Evolutionary conservation across 2,329 filamentous ascomycete species (phyloP).

Genomic region (Fusarium sp.): DNA sequence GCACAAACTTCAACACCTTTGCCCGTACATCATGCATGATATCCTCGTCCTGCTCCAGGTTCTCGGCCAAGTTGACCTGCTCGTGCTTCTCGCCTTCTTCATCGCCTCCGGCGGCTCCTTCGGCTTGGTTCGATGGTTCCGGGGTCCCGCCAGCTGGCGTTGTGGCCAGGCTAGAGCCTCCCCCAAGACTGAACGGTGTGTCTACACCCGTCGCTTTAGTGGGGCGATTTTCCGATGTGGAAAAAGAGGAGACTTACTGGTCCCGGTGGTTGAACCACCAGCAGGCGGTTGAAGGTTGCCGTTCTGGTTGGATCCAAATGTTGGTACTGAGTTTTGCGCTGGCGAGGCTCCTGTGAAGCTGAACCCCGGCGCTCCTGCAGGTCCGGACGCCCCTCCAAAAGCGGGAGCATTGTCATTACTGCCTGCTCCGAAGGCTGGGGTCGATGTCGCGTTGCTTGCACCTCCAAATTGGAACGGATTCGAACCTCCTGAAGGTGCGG

Average conservation of each 20-base stretch:
- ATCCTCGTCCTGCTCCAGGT: conserved; percentile 77
- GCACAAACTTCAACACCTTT: conserved; percentile 72
- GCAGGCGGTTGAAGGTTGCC: conserved; percentile 54
- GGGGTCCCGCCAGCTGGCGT: conserved; percentile 69
- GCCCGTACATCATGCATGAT: conserved; percentile 76
- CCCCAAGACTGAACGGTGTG: conserved; percentile 66
- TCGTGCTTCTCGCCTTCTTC: conserved; percentile 71
- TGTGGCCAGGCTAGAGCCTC: conserved; percentile 69
- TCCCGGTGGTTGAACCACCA: conserved; percentile 58
- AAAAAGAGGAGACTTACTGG: conserved; percentile 58
- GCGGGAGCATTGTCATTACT: conserved; percentile 39
- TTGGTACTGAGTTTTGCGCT: conserved; percentile 43
- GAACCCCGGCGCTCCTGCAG: conserved; percentile 49
- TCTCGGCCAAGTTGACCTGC: conserved; percentile 75
- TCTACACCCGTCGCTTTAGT: conserved; percentile 62
- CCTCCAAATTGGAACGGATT: conserved; percentile 54
- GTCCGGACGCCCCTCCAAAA: conserved; percentile 47
- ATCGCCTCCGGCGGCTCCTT: conserved; percentile 52
- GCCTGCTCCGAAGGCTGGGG: conserved; percentile 45
- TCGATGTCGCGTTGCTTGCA: conserved; percentile 36
- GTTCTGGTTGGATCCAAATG: conserved; percentile 51
- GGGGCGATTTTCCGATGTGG: conserved; percentile 55
- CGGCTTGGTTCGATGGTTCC: conserved; percentile 62
- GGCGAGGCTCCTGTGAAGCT: conserved; percentile 53
- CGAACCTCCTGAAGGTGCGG: conserved; percentile 43